Evolutionary conservation across 192 early-diverging fungal genomes (phyloP), one percentile per base, ranked within the genome.

Genomic region (Pilobolus umbonatus): DNA sequence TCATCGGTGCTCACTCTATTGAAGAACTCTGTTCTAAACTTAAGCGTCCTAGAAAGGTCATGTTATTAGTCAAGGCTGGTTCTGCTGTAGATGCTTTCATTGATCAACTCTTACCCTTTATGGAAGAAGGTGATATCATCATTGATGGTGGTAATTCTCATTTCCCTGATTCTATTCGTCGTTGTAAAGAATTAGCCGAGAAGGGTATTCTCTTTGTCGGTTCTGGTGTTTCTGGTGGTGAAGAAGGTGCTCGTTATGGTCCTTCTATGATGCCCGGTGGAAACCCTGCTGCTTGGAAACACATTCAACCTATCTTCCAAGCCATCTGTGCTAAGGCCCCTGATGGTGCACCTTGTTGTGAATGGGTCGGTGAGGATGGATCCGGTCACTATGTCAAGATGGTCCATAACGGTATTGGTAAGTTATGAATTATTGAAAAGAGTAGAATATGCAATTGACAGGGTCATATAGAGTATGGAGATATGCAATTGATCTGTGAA

Each of bases 311-410:
- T 64, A 96, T 98, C 64, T 98, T 98, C 87, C 96, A 98, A 79
- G 83, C 87, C 28, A 88, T 95, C 66, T 78, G 93, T 54, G 94
- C 94, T 72, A 90, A 89, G 79, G 91, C 93, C 39, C 76, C 83
- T 30, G 80, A 81, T 73, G 86, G 85, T 31, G 88, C 91, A 61
- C 85, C 96, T 26, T 98, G 96, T 85, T 98, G 96, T 72, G 96
- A 98, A 80, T 96, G 94, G 94, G 96, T 98, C 62, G 95, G 96
- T 65, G 93, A 95, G 67, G 86, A 86, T 47, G 96, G 96, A 24
- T 88, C 96, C 25, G 96, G 94, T 40, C 94, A 98, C 84, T 98
- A 95, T 77, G 94, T 98, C 80, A 98, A 98, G 86, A 96, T 98
- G 96, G 94, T 98, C 51, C 94, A 98, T 86, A 98, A 98, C 76